These are phyloP conservation scores for Agroathelia rolfsii DNA, from an alignment of 1,284 basidiomycete genomes.

Conservation along the genomic window DNA sequence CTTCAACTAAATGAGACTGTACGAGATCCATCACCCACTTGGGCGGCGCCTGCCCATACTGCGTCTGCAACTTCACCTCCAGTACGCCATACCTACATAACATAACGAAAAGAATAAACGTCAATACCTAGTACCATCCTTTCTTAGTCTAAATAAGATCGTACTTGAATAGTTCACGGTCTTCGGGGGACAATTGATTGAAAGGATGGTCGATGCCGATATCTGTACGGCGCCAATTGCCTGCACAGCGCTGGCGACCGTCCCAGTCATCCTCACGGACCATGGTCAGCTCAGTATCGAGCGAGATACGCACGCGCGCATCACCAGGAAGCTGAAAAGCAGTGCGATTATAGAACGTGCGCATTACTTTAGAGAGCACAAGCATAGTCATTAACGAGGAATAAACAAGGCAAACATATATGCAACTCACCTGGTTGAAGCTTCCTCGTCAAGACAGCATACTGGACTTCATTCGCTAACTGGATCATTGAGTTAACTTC, in stretches of 20 bases:
- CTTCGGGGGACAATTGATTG: conserved; percentile 63
- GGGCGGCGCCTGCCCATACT: conserved; percentile 92
- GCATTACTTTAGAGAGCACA: too few species aligned
- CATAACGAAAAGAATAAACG: conserved; percentile 1
- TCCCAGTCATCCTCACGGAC: conserved; percentile 98
- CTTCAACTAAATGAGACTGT: conserved; percentile 87
- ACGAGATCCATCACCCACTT: conserved; percentile 95
- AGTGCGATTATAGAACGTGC: conserved; percentile 98
- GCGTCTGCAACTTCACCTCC: conserved; percentile 96
- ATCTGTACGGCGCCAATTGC: conserved; percentile 93
- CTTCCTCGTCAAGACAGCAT: conserved; percentile 78
- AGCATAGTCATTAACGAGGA: conserved; percentile 6
- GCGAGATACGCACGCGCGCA: conserved; percentile 93
- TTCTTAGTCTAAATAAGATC: too few species aligned
- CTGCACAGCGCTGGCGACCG: conserved; percentile 61
- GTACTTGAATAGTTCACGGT: conserved; percentile 90
- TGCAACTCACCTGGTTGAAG: conserved; percentile 64
- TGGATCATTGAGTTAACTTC: conserved; percentile 96
- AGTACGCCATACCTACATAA: conserved; percentile 82
- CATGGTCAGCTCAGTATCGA: conserved; percentile 94
- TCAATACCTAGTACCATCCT: conserved; percentile 1
- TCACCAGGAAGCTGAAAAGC: conserved; percentile 98
- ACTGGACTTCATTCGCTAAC: conserved; percentile 94
- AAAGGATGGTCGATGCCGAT: conserved; percentile 93
- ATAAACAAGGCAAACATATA: conserved; percentile 2